A percentile compares a stretch with the other conserved stretches of the same genome.
phyloP scores from a whole-genome alignment of 495 filamentous ascomycete genomes.

The Daldinia vernicosa region DNA sequence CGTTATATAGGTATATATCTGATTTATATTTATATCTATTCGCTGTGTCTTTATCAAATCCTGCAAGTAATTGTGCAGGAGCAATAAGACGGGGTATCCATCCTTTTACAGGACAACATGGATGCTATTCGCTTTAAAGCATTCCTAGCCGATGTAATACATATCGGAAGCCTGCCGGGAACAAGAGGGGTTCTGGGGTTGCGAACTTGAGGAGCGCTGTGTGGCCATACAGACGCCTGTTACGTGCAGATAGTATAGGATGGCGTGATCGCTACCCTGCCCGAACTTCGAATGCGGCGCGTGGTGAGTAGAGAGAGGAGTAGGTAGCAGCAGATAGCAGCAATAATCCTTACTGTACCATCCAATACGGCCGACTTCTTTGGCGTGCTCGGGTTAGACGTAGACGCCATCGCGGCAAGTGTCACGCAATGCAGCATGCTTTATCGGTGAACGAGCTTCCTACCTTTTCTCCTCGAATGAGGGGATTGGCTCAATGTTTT shows the following conservation, averaged over 20 bases:
- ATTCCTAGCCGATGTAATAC: background rate
- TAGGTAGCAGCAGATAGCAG: constrained; percentile 12
- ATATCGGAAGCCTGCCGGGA: constrained; percentile 28
- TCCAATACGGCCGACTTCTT: constrained; percentile 5
- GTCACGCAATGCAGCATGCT: constrained; percentile 34
- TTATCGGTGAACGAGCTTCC: constrained; percentile 22
- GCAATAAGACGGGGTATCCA: constrained; percentile 22
- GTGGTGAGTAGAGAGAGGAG: constrained; percentile 12
- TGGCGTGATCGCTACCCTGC: constrained; percentile 25
- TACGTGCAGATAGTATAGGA: constrained; percentile 34
- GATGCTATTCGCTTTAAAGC: constrained; percentile 16
- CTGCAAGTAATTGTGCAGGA: constrained; percentile 15
- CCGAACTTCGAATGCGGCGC: background rate
- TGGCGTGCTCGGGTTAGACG: constrained; percentile 21
- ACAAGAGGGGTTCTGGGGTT: constrained; percentile 18
- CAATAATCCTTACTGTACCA: constrained; percentile 29
- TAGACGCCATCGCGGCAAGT: constrained; percentile 31
- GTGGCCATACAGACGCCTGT: constrained; percentile 5
- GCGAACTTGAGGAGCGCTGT: constrained; percentile 6
- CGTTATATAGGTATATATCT: background rate
- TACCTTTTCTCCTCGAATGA: constrained; percentile 1
- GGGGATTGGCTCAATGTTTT: background rate
- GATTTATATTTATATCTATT: background rate
- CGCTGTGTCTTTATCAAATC: background rate
- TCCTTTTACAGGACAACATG: constrained; percentile 7